Evolutionary conservation across 1,284 basidiomycete species (phyloP), one percentile per base, ranked within the genome.

Genomic region (Sparassis latifolia): DNA sequence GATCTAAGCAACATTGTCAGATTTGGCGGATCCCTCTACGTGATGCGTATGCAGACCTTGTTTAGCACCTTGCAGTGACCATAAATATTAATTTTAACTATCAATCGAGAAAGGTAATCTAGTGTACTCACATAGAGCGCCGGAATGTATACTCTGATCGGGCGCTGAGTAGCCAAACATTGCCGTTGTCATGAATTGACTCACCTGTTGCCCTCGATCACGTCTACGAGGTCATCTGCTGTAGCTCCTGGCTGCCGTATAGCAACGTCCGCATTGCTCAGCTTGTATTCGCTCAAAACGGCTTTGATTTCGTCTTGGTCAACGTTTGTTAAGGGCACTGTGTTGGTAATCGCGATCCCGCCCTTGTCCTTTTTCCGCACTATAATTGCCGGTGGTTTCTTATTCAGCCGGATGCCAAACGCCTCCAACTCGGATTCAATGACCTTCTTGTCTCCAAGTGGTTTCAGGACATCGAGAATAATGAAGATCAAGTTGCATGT

Each of bases 401-500:
- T 98, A 76, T 99, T 99, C 52, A 99, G 76, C 44, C 95, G 81
- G 61, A 98, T 97, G 5, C 96, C 96, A 60, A 98, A 97, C 32
- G 94, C 94, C 78, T 99, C 96, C 55, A 99, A 70, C 69, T 99
- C 96, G 42, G 78, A 67, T 68, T 97, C 92, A 55, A 99, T 91
- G 62, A 97, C 74, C 50, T 82, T 87, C 65, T 99, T 93, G 75
- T 99, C 96, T 42, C 87, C 89, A 29, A 99, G 80, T 9, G 97
- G 97, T 72, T 99, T 99, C 40, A 97, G 80, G 10, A 99, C 97
- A 64, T 99, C 97, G 40, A 99, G 81, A 32, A 99, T 90, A 66
- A 99, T 98, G 69, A 98, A 99, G 58, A 99, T 98, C 45, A 99
- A 84, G 69, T 99, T 95, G 69, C 97, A 99, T 44, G 97, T 98